Evolutionary conservation across 164 flowering plant species (phyloP).

Genomic region (Houttuynia cordata): DNA sequence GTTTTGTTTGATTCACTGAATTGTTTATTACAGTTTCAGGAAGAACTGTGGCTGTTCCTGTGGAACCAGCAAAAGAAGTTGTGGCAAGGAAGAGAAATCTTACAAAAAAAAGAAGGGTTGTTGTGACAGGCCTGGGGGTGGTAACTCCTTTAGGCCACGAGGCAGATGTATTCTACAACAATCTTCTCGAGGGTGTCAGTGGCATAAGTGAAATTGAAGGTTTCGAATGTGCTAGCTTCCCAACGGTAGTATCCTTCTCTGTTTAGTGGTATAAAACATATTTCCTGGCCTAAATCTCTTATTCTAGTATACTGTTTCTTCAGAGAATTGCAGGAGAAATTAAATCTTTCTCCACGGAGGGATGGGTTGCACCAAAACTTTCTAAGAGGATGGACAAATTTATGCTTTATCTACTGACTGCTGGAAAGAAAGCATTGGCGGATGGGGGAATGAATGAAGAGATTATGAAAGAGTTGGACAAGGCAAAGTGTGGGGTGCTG

Average conservation of each 20-base stretch:
- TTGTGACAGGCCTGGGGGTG: slow-evolving; percentile 95
- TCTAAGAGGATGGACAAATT: slow-evolving; percentile 89
- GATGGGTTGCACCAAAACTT: slow-evolving; percentile 88
- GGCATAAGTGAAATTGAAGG: slow-evolving; percentile 89
- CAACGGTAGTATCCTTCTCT: slow-evolving; percentile 42
- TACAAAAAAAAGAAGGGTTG: slow-evolving; percentile 45
- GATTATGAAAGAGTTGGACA: slow-evolving; percentile 49
- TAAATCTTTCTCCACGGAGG: slow-evolving; percentile 81
- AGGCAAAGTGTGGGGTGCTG: slow-evolving; percentile 78
- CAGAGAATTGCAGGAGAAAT: slow-evolving; percentile 98
- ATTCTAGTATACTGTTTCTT: too few relatives aligned
- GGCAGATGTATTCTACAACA: slow-evolving; percentile 72
- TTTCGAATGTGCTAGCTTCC: slow-evolving; percentile 78
- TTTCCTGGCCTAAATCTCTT: neutral
- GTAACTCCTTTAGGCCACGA: slow-evolving; percentile 83
- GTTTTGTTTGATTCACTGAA: neutral
- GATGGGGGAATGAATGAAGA: slow-evolving; percentile 83
- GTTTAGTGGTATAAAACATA: neutral
- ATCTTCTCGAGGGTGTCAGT: slow-evolving; percentile 91
- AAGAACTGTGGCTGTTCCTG: neutral
- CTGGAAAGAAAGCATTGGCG: slow-evolving; percentile 92
- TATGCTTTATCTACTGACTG: slow-evolving; percentile 95
- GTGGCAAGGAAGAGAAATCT: slow-evolving; percentile 31
- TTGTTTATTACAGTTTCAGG: neutral
- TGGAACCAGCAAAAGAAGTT: neutral